Evolutionary conservation across 2,329 filamentous ascomycete genomes (phyloP).

Genomic region (Hypoxylon sp.): DNA sequence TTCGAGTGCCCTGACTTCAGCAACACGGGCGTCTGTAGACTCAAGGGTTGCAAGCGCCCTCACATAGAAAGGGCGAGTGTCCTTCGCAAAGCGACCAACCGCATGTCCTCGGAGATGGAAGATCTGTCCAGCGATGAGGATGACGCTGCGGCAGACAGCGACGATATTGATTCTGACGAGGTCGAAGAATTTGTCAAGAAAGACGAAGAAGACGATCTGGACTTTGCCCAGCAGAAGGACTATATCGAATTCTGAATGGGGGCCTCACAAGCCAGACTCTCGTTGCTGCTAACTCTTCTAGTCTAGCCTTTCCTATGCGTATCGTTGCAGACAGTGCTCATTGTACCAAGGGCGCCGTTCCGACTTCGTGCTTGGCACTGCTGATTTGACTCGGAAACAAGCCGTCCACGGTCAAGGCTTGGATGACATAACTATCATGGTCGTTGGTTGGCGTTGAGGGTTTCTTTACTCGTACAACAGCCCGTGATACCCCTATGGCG

Average conservation of each 20-base stretch:
- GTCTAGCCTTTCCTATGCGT: conserved; percentile 19
- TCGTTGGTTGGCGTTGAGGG: conserved; percentile 30
- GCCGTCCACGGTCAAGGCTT: conserved; percentile 20
- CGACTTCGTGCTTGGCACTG: background rate
- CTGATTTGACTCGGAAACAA: conserved; percentile 13
- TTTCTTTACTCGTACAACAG: conserved; percentile 28
- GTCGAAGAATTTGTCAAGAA: conserved; percentile 70
- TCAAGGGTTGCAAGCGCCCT: conserved; percentile 80
- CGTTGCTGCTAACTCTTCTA: conserved; percentile 38
- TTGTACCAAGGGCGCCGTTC: conserved; percentile 10
- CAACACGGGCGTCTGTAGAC: conserved; percentile 85
- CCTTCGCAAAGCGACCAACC: conserved; percentile 71
- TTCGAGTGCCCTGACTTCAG: conserved; percentile 95
- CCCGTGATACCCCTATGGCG: conserved; percentile 33
- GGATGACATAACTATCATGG: conserved; percentile 12
- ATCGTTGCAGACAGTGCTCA: conserved; percentile 19
- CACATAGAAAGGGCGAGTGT: conserved; percentile 89
- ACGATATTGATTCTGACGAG: conserved; percentile 82
- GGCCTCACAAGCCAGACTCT: conserved; percentile 32
- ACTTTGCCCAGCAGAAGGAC: conserved; percentile 66
- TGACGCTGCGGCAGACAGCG: conserved; percentile 70
- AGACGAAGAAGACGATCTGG: conserved; percentile 61
- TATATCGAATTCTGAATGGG: conserved; percentile 62
- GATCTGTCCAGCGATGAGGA: conserved; percentile 84
- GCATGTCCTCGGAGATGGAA: conserved; percentile 58